Evolutionary conservation across 805 yeast genomes (phyloP).

Genomic region (Brettanomyces bruxellensis): DNA sequence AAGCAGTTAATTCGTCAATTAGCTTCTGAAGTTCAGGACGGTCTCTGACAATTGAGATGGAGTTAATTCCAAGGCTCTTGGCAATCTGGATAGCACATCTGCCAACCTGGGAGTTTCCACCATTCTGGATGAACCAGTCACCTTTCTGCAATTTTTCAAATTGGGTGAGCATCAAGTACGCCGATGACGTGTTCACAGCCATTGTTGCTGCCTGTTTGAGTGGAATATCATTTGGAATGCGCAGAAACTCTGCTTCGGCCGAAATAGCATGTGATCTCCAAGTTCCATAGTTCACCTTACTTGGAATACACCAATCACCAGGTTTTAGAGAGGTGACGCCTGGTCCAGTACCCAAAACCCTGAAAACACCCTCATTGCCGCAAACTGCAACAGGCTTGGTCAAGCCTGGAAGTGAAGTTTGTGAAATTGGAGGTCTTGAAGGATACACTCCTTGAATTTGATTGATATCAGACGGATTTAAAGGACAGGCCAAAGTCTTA

Average conservation of each 20-base stretch:
- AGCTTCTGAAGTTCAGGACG: constrained; percentile 66
- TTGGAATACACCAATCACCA: constrained; percentile 89
- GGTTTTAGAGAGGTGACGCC: constrained; percentile 34
- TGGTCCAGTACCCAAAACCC: constrained; percentile 66
- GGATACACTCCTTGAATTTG: constrained; percentile 87
- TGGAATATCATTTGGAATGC: constrained; percentile 47
- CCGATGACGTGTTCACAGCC: constrained; percentile 88
- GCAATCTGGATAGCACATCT: constrained; percentile 86
- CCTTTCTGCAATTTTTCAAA: constrained; percentile 53
- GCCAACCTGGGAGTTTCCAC: constrained; percentile 94
- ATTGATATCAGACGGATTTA: constrained; percentile 85
- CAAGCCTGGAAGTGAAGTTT: constrained; percentile 39
- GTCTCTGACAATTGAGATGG: constrained; percentile 82
- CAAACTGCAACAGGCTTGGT: constrained; percentile 68
- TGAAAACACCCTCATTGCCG: constrained; percentile 91
- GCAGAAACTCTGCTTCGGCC: constrained; percentile 41
- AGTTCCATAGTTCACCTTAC: constrained; percentile 75
- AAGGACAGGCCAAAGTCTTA: constrained; percentile 68
- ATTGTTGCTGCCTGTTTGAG: constrained; percentile 75
- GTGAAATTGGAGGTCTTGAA: constrained; percentile 52
- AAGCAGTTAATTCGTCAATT: constrained; percentile 39
- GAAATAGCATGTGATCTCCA: constrained; percentile 80
- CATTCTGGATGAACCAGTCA: constrained; percentile 94
- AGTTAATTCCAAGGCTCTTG: constrained; percentile 65
- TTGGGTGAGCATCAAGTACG: constrained; percentile 76